Base-by-base conservation (phyloP, 768 basidiomycete genomes). In the Amanita subjunquillea region DNA sequence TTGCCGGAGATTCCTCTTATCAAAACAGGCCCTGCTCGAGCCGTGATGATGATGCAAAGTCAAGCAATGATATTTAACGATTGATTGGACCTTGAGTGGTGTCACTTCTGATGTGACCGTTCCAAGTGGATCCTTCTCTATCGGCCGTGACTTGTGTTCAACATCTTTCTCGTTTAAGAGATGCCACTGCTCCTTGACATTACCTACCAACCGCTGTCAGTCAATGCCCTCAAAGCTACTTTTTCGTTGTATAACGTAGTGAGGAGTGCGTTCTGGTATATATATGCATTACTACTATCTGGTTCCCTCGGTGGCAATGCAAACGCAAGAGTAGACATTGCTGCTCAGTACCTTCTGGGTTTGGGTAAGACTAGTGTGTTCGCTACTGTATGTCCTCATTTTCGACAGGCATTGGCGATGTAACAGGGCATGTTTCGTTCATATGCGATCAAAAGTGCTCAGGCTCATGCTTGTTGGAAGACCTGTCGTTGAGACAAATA, bases 401-500 rank as follows among this genome's bases (percentile, higher is more conserved):
- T 27, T 34, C 12, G 27, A 45, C 48, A 85, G 83, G 83, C 23
- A 81, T 79, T 56, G 85, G 77, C 17, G 87, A 89, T 59, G 76
- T 89, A 54, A 89, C 85, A 55, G 84, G 87, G 83, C 82, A 67
- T 51, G 62, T 62, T 29, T 39, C 41, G 54, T 29, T 34, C 52
- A 44, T 38, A 53, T 49, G 39, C 36, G 23, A 45, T 56, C 38
- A 49, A 15, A 42, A 10, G 22, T 29, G 54, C 51, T 46, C 34
- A 51, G 45, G 40, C 55, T 23, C 55, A 53, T 55, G 42, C 54
- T 27, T 30, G n/a, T 6, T 41, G 41, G 30, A 40, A 84, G 82
- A 20, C 84, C 86, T 3, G 79, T 87, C 15, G 85, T 88, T 5
- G 85, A 90, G 70, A 89, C 87, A 15, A 87, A 87, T 56, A 85